Evolutionary conservation across 805 yeast genomes (phyloP).

Genomic region (Maudiozyma barnettii): DNA sequence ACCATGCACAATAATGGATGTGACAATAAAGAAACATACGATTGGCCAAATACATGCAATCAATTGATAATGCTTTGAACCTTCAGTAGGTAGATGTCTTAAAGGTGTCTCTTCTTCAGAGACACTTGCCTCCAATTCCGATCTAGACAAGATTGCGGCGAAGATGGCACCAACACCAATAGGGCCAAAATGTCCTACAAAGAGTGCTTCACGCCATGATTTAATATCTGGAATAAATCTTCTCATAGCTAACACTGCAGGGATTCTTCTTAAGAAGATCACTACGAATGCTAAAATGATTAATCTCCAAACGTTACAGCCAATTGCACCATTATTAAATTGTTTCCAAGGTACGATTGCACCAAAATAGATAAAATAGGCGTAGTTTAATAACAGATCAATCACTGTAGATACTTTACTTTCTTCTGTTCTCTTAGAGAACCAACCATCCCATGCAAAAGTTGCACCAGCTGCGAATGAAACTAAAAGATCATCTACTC

Average conservation of each 20-base stretch:
- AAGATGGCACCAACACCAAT: conserved; percentile 92
- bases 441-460: conserved; percentile 90
- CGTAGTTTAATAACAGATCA: conserved; percentile 70
- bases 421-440: conserved; percentile 72
- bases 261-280: conserved; percentile 68
- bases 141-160: conserved; percentile 71
- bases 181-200: conserved; percentile 94
- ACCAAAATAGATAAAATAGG: conserved; percentile 85
- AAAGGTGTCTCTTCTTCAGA: conserved; percentile 50
- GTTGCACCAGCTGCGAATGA: conserved; percentile 92
- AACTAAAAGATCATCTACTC: conserved; percentile 80
- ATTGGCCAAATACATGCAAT: conserved; percentile 73
- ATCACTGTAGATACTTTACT: conserved; percentile 85
- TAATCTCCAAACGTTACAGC: conserved; percentile 71
- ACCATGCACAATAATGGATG: conserved; percentile 85
- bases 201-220: conserved; percentile 87
- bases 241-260: conserved; percentile 65
- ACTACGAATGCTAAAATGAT: conserved; percentile 66
- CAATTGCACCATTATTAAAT: conserved; percentile 52
- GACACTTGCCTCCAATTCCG: conserved; percentile 49
- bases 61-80: conserved; percentile 45
- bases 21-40: conserved; percentile 65
- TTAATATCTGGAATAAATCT: conserved; percentile 80
- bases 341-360: conserved; percentile 84
- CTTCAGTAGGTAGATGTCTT: conserved; percentile 36